Conservation (phyloP, 176 grass and related monocot genomes). For the Avena eriantha region DNA sequence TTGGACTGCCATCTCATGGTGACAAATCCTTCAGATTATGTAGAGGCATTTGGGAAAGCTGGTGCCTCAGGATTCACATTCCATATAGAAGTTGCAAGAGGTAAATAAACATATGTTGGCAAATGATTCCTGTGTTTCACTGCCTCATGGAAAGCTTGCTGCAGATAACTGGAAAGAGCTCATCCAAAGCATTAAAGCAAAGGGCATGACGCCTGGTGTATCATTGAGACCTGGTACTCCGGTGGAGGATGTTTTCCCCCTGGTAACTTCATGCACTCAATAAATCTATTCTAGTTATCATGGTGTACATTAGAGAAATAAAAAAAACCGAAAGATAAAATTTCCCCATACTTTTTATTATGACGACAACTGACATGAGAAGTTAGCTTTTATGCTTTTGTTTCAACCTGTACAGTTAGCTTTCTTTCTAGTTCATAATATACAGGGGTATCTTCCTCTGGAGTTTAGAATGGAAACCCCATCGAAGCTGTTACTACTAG, state of each 20-base stretch:
- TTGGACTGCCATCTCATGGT: constrained; percentile 99
- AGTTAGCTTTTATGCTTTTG: constrained; percentile 1
- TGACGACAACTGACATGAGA: not conserved
- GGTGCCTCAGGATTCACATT: constrained; percentile 98
- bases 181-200: constrained; percentile 74
- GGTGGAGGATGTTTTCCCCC: constrained; percentile 82
- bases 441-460: not conserved
- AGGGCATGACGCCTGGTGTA: constrained; percentile 91
- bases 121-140: constrained; percentile 23
- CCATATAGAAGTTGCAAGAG: constrained; percentile 91
- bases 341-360: not conserved
- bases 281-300: not conserved
- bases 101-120: constrained; percentile 46
- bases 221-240: constrained; percentile 90
- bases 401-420: not conserved
- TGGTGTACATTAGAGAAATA: not conserved
- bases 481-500: not conserved
- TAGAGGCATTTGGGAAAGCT: constrained; percentile 82
- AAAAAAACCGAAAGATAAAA: not conserved
- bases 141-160: constrained; percentile 26
- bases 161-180: constrained; percentile 92
- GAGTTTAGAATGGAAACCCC: not conserved
- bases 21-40: constrained; percentile 89
- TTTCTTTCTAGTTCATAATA: not conserved
- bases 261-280: constrained; percentile 52